Percentiles rank a stretch among this genome's conserved stretches.
phyloP scores from a whole-genome alignment of 148 eudicot species.

The Fagopyrum tataricum region DNA sequence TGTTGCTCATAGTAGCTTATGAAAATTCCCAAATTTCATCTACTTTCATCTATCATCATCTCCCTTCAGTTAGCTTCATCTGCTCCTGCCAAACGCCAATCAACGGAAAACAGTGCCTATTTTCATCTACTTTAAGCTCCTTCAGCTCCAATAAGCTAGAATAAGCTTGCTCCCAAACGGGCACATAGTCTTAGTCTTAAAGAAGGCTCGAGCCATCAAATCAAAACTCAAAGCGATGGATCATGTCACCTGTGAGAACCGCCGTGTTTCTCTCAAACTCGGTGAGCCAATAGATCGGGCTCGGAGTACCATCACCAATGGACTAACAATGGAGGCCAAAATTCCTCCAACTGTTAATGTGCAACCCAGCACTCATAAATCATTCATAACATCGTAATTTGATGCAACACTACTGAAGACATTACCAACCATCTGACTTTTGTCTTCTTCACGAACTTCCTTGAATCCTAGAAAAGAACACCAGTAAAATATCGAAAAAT shows the following conservation, averaged over 20 bases:
- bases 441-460: constrained; percentile 80
- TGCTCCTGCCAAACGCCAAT: no score
- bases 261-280: constrained; percentile 44
- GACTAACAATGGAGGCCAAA: no score
- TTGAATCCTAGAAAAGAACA: constrained; percentile 56
- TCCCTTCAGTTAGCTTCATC: no score
- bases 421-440: constrained; percentile 82
- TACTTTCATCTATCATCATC: no score
- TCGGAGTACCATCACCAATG: constrained; percentile 68
- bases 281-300: constrained; percentile 81
- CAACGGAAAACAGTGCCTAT: no score
- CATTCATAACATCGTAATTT: constrained; percentile 92
- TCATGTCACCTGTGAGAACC: constrained; percentile 39
- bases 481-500: neutral
- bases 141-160: no score
- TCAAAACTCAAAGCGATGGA: constrained; percentile 69
- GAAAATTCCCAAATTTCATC: no score
- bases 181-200: constrained; percentile 52
- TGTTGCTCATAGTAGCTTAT: no score
- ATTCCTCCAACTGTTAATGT: no score
- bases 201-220: constrained; percentile 53
- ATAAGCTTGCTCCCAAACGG: no score
- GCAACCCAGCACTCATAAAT: constrained; percentile 91
- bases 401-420: constrained; percentile 87
- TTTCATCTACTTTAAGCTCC: no score